Base-by-base conservation (phyloP, 2,329 filamentous ascomycete genomes). In the Ophiostoma sp. region DNA sequence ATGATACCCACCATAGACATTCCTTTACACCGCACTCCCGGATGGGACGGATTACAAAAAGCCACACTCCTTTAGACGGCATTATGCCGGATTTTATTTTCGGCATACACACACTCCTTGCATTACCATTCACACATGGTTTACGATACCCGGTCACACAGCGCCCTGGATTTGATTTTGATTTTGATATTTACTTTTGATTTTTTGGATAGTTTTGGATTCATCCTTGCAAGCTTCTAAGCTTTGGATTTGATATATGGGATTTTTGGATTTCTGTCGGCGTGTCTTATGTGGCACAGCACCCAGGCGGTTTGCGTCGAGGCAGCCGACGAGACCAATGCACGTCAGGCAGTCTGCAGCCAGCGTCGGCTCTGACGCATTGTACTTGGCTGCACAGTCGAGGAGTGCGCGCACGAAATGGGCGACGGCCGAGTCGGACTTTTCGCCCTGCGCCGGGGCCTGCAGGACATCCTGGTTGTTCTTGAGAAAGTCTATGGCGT, bases 291-390 rank as follows among this genome's bases (percentile, higher is more conserved):
- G 55, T 60, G 55, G 86, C 11, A 90, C 84, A 0, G 87, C 87
- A 74, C 99, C 95, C 1, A 97, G 86, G 69, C 91, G 87, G 74
- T 96, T 97, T 1, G 94, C 89, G 76, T 99, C 96, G 36, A 99
- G 80, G 72, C 93, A 97, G 6, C 96, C 95, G 67, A 99, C 87
- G 27, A 96, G 83, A 0, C 96, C 96, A 52, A 99, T 83, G 72
- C 92, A 95, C 74, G 90, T 87, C 14, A 92, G 90, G 71, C 91
- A 92, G 2, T 96, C 81, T 18, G 86, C 82, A 66, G 88, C 84
- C 67, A 98, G 90, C 12, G 87, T 85, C 7, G 82, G 77, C 58
- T 90, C 85, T 12, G 84, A 82, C 66, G 86, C 85, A 72, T 89
- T 91, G 77, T 95, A 95, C 71, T 89, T 92, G 67, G 93, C 87